Evolutionary conservation across 1,284 basidiomycete genomes (phyloP), one percentile per base, ranked within the genome.

Genomic region (Naganishia sp.): DNA sequence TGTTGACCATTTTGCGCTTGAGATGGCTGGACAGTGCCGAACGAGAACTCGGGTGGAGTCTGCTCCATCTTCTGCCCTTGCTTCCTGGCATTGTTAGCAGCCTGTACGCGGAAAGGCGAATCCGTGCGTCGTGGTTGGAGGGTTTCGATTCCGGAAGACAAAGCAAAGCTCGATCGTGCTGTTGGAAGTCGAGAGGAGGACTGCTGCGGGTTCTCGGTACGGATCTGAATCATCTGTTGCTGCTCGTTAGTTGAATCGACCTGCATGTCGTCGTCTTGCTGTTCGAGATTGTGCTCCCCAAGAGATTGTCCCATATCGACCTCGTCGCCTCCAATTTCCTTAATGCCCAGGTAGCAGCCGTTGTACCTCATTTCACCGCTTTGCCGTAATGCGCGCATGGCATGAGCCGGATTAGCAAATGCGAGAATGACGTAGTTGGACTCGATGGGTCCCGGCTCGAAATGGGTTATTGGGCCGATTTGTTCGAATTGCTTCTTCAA

Each of bases 361-460:
- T 64, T 58, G 50, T 61, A 63, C 42, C 35, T 43, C 43, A 66
- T n/a, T 39, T 66, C 68, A 11, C 68, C 68, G 42, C 53, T 63
- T 50, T 69, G 58, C 49, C 68, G 49, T 6, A 61, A 23, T 21
- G 66, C 54, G 17, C 68, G 52, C 41, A 64, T 21, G n/a, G 51
- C 68, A 17, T 64, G 61, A 4, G 53, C 54, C 13, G 65, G 65
- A 23, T 69, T 65, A 10, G 53, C 65, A 25, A 66, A 69, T 42
- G 47, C 43, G 11, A 69, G 42, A 25, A 56, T 56, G 42, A 63
- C 65, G 17, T 56, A 69, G 39, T 69, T 69, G 35, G 46, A 51
- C 28, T 69, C 68, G 53, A 45, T 39, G n/a, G 68, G 65, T 21
- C 68, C 68, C 11, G 55, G 65, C 17, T 63, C 53, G 68, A 69